Conservation (phyloP, 2,329 filamentous ascomycete species). For the Coniochaeta sp. region DNA sequence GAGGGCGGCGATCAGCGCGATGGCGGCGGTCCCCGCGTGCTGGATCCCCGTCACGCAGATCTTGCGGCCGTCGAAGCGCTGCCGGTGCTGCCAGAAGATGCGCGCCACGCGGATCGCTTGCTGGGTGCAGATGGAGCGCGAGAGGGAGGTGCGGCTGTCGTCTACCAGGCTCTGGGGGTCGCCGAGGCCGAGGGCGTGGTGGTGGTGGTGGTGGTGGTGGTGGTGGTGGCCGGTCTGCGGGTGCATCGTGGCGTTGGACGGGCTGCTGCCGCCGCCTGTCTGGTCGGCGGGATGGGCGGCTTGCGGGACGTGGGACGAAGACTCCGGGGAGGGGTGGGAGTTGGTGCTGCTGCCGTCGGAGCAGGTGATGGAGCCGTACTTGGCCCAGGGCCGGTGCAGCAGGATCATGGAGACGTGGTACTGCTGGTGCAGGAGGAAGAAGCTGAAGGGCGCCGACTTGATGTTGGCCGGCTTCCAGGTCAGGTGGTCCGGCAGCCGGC, state of each 20-base stretch:
- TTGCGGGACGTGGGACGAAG: background rate
- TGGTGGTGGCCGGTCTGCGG: background rate
- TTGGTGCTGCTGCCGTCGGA: slow-evolving; percentile 20
- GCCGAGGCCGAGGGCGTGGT: slow-evolving; percentile 17
- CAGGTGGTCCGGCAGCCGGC: slow-evolving; percentile 38
- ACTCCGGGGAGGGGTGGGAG: slow-evolving; percentile 26
- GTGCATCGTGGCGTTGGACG: too few relatives aligned
- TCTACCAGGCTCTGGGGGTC: slow-evolving; percentile 28
- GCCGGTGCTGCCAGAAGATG: slow-evolving; percentile 48
- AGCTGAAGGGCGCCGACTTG: slow-evolving; percentile 41
- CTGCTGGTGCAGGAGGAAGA: slow-evolving; percentile 47
- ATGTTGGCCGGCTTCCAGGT: slow-evolving; percentile 42
- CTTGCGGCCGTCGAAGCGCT: slow-evolving; percentile 41
- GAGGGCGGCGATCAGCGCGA: slow-evolving; percentile 43
- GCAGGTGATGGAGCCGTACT: slow-evolving; percentile 32
- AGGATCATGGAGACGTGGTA: slow-evolving; percentile 46
- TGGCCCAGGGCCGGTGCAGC: slow-evolving; percentile 45
- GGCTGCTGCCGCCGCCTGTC: too few relatives aligned
- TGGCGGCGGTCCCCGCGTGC: slow-evolving; percentile 46
- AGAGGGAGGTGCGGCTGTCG: slow-evolving; percentile 35
- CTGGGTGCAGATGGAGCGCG: slow-evolving; percentile 45
- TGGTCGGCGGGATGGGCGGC: background rate
- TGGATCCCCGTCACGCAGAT: slow-evolving; percentile 44
- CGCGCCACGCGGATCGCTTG: slow-evolving; percentile 44
- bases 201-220: background rate